Conservation (phyloP, 2,329 filamentous ascomycete species). For the Colletotrichum eremochloae region DNA sequence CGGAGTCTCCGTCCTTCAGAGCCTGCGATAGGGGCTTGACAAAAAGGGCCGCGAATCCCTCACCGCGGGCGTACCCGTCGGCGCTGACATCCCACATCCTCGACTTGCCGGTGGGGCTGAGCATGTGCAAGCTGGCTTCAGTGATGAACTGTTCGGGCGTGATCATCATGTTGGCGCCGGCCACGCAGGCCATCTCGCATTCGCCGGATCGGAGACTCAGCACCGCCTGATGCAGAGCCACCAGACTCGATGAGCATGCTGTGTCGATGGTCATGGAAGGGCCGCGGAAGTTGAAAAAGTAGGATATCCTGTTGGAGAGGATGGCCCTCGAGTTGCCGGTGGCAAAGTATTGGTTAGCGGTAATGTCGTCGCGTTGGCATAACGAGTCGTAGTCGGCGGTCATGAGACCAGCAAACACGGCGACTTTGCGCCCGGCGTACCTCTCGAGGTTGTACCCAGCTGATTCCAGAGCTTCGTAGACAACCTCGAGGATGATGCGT, state of each 20-base stretch:
- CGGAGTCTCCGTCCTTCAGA: conserved; percentile 53
- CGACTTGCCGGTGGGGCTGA: conserved; percentile 49
- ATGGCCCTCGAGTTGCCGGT: conserved; percentile 53
- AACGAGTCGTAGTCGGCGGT: conserved; percentile 49
- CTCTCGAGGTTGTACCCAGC: conserved; percentile 44
- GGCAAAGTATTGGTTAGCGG: conserved; percentile 48
- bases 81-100: conserved; percentile 57
- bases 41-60: conserved; percentile 58
- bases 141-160: conserved; percentile 43
- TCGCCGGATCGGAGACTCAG: conserved; percentile 53
- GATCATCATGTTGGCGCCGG: conserved; percentile 48
- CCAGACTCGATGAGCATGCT: conserved; percentile 60
- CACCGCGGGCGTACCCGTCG: conserved; percentile 63
- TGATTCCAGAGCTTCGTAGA: conserved; percentile 52
- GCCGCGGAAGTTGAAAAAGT: conserved; percentile 57
- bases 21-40: conserved; percentile 59
- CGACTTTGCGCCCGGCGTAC: conserved; percentile 39
- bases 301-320: conserved; percentile 57
- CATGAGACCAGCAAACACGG: conserved; percentile 47
- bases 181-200: conserved; percentile 49
- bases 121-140: conserved; percentile 45
- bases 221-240: conserved; percentile 58
- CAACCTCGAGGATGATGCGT: conserved; percentile 51
- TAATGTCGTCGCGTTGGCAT: conserved; percentile 46
- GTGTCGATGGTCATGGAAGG: conserved; percentile 60